Base-by-base conservation (phyloP, 345 rosid genomes). In the Linum trigynum region DNA sequence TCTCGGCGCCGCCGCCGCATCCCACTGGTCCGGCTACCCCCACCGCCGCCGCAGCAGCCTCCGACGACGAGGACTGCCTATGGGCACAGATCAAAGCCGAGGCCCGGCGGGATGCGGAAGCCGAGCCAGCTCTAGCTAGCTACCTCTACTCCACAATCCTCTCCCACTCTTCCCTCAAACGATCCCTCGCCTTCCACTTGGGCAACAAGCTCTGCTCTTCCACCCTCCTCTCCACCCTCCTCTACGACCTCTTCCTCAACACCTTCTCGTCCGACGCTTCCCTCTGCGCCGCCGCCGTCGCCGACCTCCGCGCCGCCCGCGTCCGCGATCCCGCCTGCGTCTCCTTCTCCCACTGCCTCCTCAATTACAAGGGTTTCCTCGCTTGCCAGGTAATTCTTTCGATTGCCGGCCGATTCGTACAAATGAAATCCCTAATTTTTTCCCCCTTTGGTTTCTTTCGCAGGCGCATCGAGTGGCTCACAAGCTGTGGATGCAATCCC, bases 151-250 rank as follows among this genome's bases (percentile, higher is more conserved):
- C 98, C n/a, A 92, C 97, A 67, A 86, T 92, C 69, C 88, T 92
- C 8, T 86, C 96, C 12, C 98, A 92, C 79, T 75, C 97, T 0
- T 88, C 98, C 53, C 86, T 90, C 3, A 90, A 87, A 68, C 86
- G 97, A 11, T 92, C 98, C 2, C 82, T 92, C 45, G 77, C 98
- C 48, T 92, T 92, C 62, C 98, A 92, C 65, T 71, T 92, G 23
- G 98, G 97, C 38, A 92, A 92, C 85, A 92, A 92, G 83, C 96
- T 92, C 55, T 92, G 96, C 81, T 94, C 96, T 70, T 86, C 99
- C 45, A 94, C 99, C 41, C 88, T 94, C 42, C 95, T 94, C 65
- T 88, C 99, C 7, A 90, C 97, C 2, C 91, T 90, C 65, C 80
- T 94, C 8, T 94, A 94, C 75, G 99, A 94, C 77, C 95, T 94